Conservation (phyloP, 2,329 filamentous ascomycete species). For the Calonectria honghensis region DNA sequence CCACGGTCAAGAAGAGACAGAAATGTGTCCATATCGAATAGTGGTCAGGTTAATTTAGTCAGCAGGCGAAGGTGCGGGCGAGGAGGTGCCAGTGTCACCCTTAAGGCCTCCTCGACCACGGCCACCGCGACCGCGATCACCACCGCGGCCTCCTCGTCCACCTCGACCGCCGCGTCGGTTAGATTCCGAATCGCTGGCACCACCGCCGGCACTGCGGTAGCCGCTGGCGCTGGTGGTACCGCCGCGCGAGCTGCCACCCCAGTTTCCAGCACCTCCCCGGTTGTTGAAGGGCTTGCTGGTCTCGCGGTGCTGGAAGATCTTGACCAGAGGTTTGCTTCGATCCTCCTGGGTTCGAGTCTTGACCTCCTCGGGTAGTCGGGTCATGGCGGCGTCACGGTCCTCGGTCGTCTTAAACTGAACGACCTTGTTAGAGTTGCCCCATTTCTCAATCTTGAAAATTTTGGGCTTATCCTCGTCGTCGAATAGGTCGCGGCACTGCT, state of each 20-base stretch:
- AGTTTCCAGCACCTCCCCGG: conserved; percentile 80
- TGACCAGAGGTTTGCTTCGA: conserved; percentile 86
- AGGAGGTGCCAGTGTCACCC: conserved; percentile 74
- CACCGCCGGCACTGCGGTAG: conserved; percentile 87
- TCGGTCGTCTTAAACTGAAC: conserved; percentile 88
- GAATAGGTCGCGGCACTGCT: conserved; percentile 89
- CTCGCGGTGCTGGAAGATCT: conserved; percentile 85
- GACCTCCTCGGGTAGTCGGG: conserved; percentile 83
- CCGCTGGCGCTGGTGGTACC: conserved; percentile 78
- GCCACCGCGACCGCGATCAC: conserved; percentile 74
- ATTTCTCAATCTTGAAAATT: conserved; percentile 86
- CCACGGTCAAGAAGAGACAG: conserved; percentile 44
- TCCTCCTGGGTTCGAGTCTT: conserved; percentile 84
- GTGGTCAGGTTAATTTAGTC: conserved; percentile 54
- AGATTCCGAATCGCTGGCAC: conserved; percentile 81
- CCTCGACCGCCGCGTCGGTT: conserved; percentile 75
- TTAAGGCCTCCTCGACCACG: conserved; percentile 75
- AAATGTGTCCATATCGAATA: conserved; percentile 42
- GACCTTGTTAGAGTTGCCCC: conserved; percentile 86
- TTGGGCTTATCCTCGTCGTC: conserved; percentile 88
- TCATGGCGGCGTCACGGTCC: conserved; percentile 87
- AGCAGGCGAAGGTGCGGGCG: conserved; percentile 71
- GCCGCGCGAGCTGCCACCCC: conserved; percentile 80
- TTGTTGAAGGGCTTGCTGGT: conserved; percentile 71
- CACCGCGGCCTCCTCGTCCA: conserved; percentile 74